Percentiles rank a stretch among this genome's conserved stretches.
These are phyloP conservation scores for Rhodosporidiobolus sp. DNA, from an alignment of 768 basidiomycete species.

Conservation along the genomic window DNA sequence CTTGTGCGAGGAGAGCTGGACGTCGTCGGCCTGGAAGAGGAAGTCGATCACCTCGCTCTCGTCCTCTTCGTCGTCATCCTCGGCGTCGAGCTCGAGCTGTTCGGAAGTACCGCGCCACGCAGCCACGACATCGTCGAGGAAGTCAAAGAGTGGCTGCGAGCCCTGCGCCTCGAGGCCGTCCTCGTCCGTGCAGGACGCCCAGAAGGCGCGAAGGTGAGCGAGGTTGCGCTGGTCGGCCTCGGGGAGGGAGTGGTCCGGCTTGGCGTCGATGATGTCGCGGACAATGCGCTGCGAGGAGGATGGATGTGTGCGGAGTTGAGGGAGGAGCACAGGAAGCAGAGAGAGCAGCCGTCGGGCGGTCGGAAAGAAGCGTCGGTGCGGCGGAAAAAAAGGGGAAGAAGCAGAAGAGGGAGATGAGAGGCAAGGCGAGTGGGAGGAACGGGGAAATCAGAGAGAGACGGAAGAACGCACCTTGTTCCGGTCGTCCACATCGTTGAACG, in stretches of 20 bases:
- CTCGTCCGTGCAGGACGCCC: slow-evolving; percentile 78
- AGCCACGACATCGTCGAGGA: slow-evolving; percentile 60
- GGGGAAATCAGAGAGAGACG: no score
- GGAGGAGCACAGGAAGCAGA: neutral
- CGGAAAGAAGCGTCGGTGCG: no score
- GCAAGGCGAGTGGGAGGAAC: no score
- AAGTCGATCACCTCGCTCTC: slow-evolving; percentile 11
- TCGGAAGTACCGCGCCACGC: slow-evolving; percentile 61
- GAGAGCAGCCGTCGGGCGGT: no score
- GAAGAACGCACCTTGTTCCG: slow-evolving; percentile 27
- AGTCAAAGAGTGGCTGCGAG: slow-evolving; percentile 63
- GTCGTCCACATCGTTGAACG: slow-evolving; percentile 32
- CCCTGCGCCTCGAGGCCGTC: slow-evolving; percentile 71
- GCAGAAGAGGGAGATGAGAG: no score
- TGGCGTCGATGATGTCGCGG: slow-evolving; percentile 64
- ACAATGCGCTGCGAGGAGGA: slow-evolving; percentile 59
- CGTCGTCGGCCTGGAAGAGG: slow-evolving; percentile 2
- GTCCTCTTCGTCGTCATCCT: slow-evolving; percentile 34
- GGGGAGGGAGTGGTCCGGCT: slow-evolving; percentile 45
- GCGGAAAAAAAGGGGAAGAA: no score
- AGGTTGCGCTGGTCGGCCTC: slow-evolving; percentile 59
- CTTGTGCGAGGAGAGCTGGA: slow-evolving; percentile 8
- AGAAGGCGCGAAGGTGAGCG: slow-evolving; percentile 57
- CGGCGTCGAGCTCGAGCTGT: slow-evolving; percentile 57
- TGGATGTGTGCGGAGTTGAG: neutral